These are phyloP conservation scores for Arachnopeziza araneosa DNA, from an alignment of 2,329 filamentous ascomycete genomes.

Conservation along the genomic window DNA sequence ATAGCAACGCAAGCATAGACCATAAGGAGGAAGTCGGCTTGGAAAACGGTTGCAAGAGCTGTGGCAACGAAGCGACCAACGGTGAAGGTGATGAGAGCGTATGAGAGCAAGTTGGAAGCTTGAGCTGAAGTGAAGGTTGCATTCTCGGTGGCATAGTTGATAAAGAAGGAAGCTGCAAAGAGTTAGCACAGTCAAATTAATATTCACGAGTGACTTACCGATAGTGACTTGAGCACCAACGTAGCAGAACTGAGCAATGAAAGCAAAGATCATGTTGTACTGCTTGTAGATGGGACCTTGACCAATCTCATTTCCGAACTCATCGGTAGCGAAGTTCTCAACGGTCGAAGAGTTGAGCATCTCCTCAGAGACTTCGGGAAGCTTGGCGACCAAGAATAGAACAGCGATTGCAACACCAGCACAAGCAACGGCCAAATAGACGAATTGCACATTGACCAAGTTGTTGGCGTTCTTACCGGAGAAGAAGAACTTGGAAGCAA, in stretches of 20 bases:
- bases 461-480: conserved; percentile 48
- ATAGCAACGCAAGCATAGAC: conserved; percentile 53
- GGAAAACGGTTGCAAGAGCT: conserved; percentile 36
- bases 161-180: conserved; percentile 54
- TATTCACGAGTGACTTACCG: not conserved
- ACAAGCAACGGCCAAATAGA: conserved; percentile 72
- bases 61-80: conserved; percentile 65
- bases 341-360: conserved; percentile 30
- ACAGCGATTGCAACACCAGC: conserved; percentile 65
- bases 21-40: conserved; percentile 52
- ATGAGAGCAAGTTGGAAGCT: conserved; percentile 64
- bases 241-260: conserved; percentile 74
- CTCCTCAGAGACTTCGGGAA: conserved; percentile 53
- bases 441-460: conserved; percentile 77
- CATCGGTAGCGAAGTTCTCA: conserved; percentile 42
- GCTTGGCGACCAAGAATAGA: conserved; percentile 60
- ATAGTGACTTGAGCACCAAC: conserved; percentile 65
- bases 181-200: not conserved
- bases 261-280: conserved; percentile 70
- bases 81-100: conserved; percentile 68
- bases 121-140: conserved; percentile 43
- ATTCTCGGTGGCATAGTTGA: conserved; percentile 65
- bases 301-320: conserved; percentile 44
- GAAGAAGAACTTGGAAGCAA: conserved; percentile 75
- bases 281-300: conserved; percentile 60